Base-by-base conservation (phyloP, 345 rosid genomes). In the Aquilaria yunnanensis region DNA sequence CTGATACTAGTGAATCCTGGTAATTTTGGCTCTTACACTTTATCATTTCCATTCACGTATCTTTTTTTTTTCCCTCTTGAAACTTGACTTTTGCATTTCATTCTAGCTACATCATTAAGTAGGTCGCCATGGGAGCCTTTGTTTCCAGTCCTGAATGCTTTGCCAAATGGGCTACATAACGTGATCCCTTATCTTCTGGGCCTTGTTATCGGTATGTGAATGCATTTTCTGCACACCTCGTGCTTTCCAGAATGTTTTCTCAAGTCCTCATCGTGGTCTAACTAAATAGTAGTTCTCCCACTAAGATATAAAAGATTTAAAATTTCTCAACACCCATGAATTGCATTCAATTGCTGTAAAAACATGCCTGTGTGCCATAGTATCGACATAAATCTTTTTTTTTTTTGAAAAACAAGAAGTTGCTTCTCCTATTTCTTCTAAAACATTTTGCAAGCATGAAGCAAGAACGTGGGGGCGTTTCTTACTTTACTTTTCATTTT, bases 61-160 rank as follows among this genome's bases (percentile, higher is more conserved):
- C 54, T 31, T 66, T n/a, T 30, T 3, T 41, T 9, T 37, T 37
- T 46, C 43, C 5, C 8, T 37, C 43, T 5, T 37, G 30, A 50
- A 54, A 37, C 32, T 49, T 50, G 32, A 56, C 73, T 37, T 49
- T 61, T 32, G 29, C 30, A 30, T 56, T 76, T 54, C 57, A 10
- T 69, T 75, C 68, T 69, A 93, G 98, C 90, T 63, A 84, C 96
- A 32, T 89, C 98, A 62, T 86, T 87, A 74, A 83, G 74, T 54
- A 78, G 75, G 80, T 93, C 96, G 5, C 97, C 70, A 65, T 83
- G 86, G 59, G 92, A 84, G 57, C 85, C 93, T 0, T 66, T 87
- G 70, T 49, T 89, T 49, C 90, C 88, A 54, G 46, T 86, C 60
- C 32, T 82, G 68, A 85, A 86, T 80, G 81, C 80, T 66, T 67